phyloP scores from a whole-genome alignment of 2,329 filamentous ascomycete genomes.

The Cadophora sp. region DNA sequence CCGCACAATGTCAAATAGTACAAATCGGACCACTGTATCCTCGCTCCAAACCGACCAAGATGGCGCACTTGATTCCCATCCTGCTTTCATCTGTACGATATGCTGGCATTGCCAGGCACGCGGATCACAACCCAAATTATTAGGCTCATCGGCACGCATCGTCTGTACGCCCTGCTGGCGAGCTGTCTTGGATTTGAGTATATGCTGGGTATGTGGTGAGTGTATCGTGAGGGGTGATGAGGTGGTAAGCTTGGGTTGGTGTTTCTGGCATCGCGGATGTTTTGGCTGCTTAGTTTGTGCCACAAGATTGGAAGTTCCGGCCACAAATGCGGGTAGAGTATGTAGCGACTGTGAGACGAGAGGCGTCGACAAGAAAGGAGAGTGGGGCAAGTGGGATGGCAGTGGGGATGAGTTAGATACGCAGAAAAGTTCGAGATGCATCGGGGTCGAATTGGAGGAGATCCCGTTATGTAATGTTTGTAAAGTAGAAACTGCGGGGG shows the following conservation, averaged over 20 bases:
- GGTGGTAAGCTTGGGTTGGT: slow-evolving; percentile 65
- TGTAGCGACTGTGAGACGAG: slow-evolving; percentile 12
- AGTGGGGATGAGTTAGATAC: slow-evolving; percentile 20
- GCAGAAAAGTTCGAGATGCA: slow-evolving; percentile 13
- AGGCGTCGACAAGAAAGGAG: slow-evolving; percentile 18
- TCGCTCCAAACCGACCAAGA: neutral
- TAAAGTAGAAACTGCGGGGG: slow-evolving; percentile 46
- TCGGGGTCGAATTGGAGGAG: slow-evolving; percentile 51
- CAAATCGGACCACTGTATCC: neutral
- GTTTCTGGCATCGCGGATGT: slow-evolving; percentile 63
- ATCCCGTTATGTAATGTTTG: slow-evolving; percentile 59
- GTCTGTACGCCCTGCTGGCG: slow-evolving; percentile 56
- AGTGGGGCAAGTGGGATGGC: slow-evolving; percentile 15
- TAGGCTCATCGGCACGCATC: slow-evolving; percentile 56
- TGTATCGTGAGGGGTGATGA: slow-evolving; percentile 59
- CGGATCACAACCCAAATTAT: slow-evolving; percentile 45
- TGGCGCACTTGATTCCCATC: neutral
- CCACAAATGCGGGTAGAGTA: neutral
- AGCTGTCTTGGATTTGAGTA: slow-evolving; percentile 57
- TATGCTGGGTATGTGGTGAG: slow-evolving; percentile 65
- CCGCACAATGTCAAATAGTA: neutral
- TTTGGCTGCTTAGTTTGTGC: slow-evolving; percentile 63
- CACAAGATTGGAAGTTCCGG: slow-evolving; percentile 45
- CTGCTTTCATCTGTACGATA: slow-evolving; percentile 61
- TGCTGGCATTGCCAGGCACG: slow-evolving; percentile 53